Base-by-base conservation (phyloP, 495 filamentous ascomycete species). In the Oleoguttula mirabilis region DNA sequence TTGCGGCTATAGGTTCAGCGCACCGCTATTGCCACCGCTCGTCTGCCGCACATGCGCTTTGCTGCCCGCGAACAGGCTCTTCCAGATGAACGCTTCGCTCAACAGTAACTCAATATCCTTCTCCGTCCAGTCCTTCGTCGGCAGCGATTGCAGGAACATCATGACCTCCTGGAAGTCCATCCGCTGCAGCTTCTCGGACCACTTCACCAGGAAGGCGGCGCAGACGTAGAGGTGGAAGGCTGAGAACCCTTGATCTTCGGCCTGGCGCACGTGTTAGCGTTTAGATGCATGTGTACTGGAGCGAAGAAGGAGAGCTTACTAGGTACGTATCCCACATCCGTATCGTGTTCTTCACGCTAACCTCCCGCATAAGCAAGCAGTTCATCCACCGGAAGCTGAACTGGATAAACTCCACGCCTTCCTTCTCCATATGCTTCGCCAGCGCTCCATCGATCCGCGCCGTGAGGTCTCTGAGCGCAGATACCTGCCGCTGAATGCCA, bases 321-420 rank as follows among this genome's bases (percentile, higher is more conserved):
- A 98, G 76, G 62, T 98, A 98, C 10, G 90, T 98, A 65, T 98
- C 90, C 90, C 90, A 98, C 90, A 98, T 98, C 48, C 90, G 69
- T 51, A 96, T 94, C 1, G 84, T 94, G 54, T 94, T 95, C 61
- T 77, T 82, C 30, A 98, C 85, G 60, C 79, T 93, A 46, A 98
- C 82, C 62, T 98, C 90, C 47, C 90, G 72, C 90, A 98, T 98
- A 51, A 98, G 67, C 46, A 98, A 71, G 56, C 90, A 98, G 55
- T 98, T 98, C 90, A 98, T 96, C 90, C 90, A 98, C 45, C 90
- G 73, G 59, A 98, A 98, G 59, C 85, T 93, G 57, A 98, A 98
- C 57, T 98, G 90, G 61, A 98, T 96, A 53, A 98, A 98, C 59
- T 98, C 92, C 21, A 98, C 86, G 10, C 82, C 79, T 57, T 96